Evolutionary conservation across 2,329 filamentous ascomycete species (phyloP), one percentile per base, ranked within the genome.

Genomic region (Fusarium sambucinum): DNA sequence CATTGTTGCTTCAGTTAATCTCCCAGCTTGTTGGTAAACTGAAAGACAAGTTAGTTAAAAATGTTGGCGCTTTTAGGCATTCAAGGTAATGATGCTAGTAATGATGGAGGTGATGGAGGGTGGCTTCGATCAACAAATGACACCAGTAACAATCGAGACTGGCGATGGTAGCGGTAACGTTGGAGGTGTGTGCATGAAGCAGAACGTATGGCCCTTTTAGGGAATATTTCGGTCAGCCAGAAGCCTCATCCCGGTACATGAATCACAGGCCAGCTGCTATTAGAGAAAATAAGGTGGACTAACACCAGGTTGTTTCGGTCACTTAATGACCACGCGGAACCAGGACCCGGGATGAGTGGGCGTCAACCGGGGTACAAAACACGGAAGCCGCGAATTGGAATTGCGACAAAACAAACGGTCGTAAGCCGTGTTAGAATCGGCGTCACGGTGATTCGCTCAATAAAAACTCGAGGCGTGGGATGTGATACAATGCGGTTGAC

Each of bases 221-320:
- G 65, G 65, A 71, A 64, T 63, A 60, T 58, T 58, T 42, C 56
- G 64, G 59, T 63, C 68, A 65, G 68, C 66, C 70, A 74, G 70
- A 66, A 60, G 66, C 55, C 64, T 73, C 63, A 59, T 54, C 60
- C 68, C 45, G 32, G 71, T 50, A 59, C 64, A 70, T 61, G 57
- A 59, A 52, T 53, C 45, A 64, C 57, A 56, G 48, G 46, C 60
- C 70, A 74, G 65, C 63, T 63, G 59, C 64, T 63, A 73, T 73
- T 68, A 67, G 65, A 62, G 70, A 70, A 74, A 52, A 73, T 63
- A 68, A 57, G 60, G 71, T 73, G 66, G 70, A 74, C 73, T 71
- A 72, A 69, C 58, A 74, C 73, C 71, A 74, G 73, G 58, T 61
- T 72, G 59, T 59, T 71, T 59, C 53, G 45, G 44, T 66, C 56